Base-by-base conservation (phyloP, 2,329 filamentous ascomycete genomes). In the Pseudogymnoascus sp. region DNA sequence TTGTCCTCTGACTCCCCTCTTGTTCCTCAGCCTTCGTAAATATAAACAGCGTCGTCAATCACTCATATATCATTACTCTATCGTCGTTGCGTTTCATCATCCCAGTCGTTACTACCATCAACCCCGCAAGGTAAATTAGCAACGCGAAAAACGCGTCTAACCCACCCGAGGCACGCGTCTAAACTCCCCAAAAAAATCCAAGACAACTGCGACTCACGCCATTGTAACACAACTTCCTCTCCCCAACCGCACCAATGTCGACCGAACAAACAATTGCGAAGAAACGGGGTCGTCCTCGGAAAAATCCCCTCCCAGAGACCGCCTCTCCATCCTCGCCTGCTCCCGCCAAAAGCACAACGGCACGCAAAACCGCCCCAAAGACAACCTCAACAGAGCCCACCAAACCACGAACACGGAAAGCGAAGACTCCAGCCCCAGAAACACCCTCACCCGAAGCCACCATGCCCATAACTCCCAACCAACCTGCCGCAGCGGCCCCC, bases 81-180 rank as follows among this genome's bases (percentile, higher is more conserved):
- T 31, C n/a, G n/a, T 52, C n/a, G 7, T 52, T 15, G n/a, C 27
- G n/a, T 52, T 52, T 52, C 27, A 52, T 15, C 45, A 52, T 29
- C 45, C 45, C 27, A 31, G 27, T 52, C 25, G 45, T 52, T 31
- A 15, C 27, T 31, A 7, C n/a, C n/a, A 12, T 52, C n/a, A 31
- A 52, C 45, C 45, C 27, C 27, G 45, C 45, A 52, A 52, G 45
- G 45, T 52, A 52, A 52, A 52, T 52, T 52, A 52, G 27, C 27
- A 52, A 52, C 45, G 45, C 45, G 45, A 52, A 52, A 52, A 31
- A 52, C 45, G 45, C 45, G 45, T 31, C 27, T 31, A 52, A 52
- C 45, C 27, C 27, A 52, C 45, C 45, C 27, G 13, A 31, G 45
- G 45, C 27, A 52, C 45, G 45, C 45, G 45, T 52, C n/a, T 31